These are phyloP conservation scores for Escovopsis sp. DNA, from an alignment of 2,329 filamentous ascomycete species.

Conservation along the genomic window DNA sequence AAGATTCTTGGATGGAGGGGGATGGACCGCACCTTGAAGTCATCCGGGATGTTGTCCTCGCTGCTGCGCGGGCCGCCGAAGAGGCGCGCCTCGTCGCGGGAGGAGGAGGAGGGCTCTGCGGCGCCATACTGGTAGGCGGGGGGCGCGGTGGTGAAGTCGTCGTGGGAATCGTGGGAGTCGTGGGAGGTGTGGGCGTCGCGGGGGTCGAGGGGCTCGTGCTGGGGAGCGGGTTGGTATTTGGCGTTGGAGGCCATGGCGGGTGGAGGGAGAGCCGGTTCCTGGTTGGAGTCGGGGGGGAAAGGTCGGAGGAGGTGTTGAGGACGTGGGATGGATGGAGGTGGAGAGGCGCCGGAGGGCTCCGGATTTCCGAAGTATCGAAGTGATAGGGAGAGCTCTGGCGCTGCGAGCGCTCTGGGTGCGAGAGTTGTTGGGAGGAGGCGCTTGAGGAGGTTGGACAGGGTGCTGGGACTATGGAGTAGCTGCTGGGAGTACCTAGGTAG, in stretches of 20 bases:
- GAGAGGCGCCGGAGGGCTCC: no score
- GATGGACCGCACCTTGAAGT: conserved; percentile 61
- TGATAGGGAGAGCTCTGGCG: no score
- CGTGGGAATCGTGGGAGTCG: conserved; percentile 59
- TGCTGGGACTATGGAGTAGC: no score
- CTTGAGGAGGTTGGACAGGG: no score
- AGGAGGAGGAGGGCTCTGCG: conserved; percentile 34
- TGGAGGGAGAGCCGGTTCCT: no score
- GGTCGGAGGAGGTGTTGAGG: not conserved
- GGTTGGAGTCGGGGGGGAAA: not conserved
- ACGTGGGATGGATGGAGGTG: no score
- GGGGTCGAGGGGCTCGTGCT: conserved; percentile 74
- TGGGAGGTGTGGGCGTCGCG: conserved; percentile 63
- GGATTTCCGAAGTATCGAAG: no score
- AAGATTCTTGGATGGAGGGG: no score
- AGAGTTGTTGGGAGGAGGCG: no score
- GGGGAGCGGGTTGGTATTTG: conserved; percentile 71
- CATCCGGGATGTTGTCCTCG: conserved; percentile 85
- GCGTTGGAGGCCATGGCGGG: conserved; percentile 54
- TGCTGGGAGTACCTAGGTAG: no score
- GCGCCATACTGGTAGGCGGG: conserved; percentile 48
- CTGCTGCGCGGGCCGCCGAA: conserved; percentile 58
- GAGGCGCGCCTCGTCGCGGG: conserved; percentile 38
- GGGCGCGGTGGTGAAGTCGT: conserved; percentile 54
- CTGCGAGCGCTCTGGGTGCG: no score